phyloP scores from a whole-genome alignment of 2,329 filamentous ascomycete genomes.

The Penicillium fuscoglaucum region DNA sequence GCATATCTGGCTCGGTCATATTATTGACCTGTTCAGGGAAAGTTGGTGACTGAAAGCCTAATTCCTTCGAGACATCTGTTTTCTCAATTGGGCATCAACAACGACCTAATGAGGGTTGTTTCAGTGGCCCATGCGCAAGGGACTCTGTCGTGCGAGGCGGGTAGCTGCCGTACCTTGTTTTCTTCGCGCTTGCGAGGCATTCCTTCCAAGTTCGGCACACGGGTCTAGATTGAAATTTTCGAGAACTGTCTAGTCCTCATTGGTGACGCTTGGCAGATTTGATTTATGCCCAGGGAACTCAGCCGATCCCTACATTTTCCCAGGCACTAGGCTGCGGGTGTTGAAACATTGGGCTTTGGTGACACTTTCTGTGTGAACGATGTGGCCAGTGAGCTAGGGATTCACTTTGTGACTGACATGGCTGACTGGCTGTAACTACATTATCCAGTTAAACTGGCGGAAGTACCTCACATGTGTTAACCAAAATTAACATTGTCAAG shows the following conservation, averaged over 20 bases:
- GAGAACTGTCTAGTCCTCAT: slow-evolving; percentile 65
- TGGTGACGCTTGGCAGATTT: slow-evolving; percentile 53
- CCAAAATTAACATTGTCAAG: neutral
- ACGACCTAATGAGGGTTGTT: slow-evolving; percentile 55
- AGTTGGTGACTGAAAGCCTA: neutral
- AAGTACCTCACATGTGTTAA: neutral
- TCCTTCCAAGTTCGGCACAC: slow-evolving; percentile 68
- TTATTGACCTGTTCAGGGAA: neutral
- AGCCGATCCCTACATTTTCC: slow-evolving; percentile 8
- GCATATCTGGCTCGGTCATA: neutral
- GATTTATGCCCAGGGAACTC: slow-evolving; percentile 56
- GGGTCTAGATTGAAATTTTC: slow-evolving; percentile 65
- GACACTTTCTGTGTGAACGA: slow-evolving; percentile 44
- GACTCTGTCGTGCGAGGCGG: slow-evolving; percentile 18
- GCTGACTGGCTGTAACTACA: slow-evolving; percentile 26
- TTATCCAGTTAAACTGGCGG: slow-evolving; percentile 24
- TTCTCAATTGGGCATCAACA: slow-evolving; percentile 48
- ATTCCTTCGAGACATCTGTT: neutral
- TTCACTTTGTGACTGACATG: slow-evolving; percentile 8
- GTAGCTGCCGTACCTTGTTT: slow-evolving; percentile 54
- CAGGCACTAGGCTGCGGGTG: neutral
- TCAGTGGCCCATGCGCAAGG: slow-evolving; percentile 6
- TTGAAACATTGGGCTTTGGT: neutral
- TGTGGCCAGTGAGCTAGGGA: slow-evolving; percentile 69
- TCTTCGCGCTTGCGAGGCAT: slow-evolving; percentile 62